Base-by-base conservation (phyloP, 805 yeast species). In the Hanseniaspora occidentalis region DNA sequence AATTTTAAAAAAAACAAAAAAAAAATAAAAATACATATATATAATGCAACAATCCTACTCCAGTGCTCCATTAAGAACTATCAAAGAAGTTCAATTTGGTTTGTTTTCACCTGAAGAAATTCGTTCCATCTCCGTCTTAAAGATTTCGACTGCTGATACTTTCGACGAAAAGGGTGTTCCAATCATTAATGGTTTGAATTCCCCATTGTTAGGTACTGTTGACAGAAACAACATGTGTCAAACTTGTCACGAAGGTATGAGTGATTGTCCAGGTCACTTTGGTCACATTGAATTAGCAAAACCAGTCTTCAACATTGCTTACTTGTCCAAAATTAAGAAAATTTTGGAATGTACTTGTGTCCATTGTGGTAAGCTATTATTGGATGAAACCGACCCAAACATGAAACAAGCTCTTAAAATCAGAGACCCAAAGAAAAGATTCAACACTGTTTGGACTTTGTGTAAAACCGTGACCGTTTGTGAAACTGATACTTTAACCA, bases 201-300 rank as follows among this genome's bases (percentile, higher is more conserved):
- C 94, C 61, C 97, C 98, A 45, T 78, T 97, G 53, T 70, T 92
- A 46, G 99, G 99, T 38, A 83, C 96, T 4, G 88, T 92, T 52
- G 99, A 92, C 64, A 79, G 98, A 61, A 89, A 88, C 60, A 84
- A 83, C 71, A 85, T 84, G 67, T 92, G 99, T 71, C 97, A 89
- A 69, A 92, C 99, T 19, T 92, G 99, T 71, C 94, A 96, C 54
- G 99, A 92, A 62, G 96, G 89, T 53, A 92, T 92, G 96, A 84
- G 89, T 45, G 97, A 92, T 61, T 92, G 99, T 65, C 97, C 97
- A 1, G 99, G 99, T 45, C 99, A 92, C 67, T 92, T 92, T 64
- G 99, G 99, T 50, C 99, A 92, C 58, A 92, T 92, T 46, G 99
- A 92, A 60, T 71, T 92, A 49, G 97, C 98, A 26, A 92, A 89